A percentile compares a stretch with the other conserved stretches of the same genome.
Conservation (phyloP, 352 stramenopile genomes). For the Achlya hypogyna region DNA sequence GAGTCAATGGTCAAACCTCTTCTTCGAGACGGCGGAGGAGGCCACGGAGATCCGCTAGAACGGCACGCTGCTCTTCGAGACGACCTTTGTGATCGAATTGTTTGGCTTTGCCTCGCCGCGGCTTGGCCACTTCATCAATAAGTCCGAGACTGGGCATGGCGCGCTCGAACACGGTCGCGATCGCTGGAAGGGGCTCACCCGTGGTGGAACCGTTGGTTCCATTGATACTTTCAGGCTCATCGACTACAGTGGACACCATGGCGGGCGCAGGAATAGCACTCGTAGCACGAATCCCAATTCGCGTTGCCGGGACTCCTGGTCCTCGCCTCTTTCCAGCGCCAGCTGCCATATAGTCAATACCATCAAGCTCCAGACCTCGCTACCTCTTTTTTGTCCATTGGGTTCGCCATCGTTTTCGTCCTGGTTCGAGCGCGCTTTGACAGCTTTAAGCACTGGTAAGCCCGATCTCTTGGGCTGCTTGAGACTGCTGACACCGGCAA, state of each 20-base stretch:
- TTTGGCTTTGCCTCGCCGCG: neutral
- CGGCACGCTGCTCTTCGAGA: constrained; percentile 4
- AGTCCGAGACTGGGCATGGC: neutral
- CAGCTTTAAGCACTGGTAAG: neutral
- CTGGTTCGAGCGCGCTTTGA: neutral
- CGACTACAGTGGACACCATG: too few species aligned
- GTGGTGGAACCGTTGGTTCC: too few species aligned
- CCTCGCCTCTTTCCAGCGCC: too few species aligned
- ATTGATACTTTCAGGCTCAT: too few species aligned
- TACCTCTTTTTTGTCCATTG: neutral
- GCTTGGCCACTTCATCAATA: constrained; percentile 15
- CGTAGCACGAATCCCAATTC: too few species aligned
- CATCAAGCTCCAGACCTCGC: neutral
- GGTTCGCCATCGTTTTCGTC: constrained; percentile 1
- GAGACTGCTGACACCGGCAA: neutral
- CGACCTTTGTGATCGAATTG: neutral
- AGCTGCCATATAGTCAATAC: neutral
- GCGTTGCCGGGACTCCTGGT: too few species aligned
- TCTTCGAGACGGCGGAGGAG: constrained; percentile 5
- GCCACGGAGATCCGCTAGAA: neutral
- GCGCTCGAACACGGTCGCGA: neutral
- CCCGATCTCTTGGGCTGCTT: neutral
- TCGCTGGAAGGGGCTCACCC: neutral
- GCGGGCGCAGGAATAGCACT: too few species aligned
- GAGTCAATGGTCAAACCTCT: too few species aligned